Evolutionary conservation across 495 filamentous ascomycete genomes (phyloP).

Genomic region (Cercophora samala): DNA sequence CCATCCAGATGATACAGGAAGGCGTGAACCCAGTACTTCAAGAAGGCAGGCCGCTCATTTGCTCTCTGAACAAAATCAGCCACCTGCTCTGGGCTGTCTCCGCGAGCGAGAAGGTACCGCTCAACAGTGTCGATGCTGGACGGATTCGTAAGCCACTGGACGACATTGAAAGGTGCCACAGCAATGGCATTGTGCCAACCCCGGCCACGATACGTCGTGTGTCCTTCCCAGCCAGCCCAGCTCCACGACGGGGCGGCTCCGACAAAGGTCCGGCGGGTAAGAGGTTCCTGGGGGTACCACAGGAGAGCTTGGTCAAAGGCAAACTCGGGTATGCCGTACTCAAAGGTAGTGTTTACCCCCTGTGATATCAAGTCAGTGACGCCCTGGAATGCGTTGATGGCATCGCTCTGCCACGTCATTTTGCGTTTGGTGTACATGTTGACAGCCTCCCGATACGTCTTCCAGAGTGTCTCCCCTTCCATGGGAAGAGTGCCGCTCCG

Average conservation of each 20-base stretch:
- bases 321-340: slow-evolving; percentile 23
- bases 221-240: slow-evolving; percentile 22
- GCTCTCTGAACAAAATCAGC: background rate
- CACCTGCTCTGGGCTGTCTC: slow-evolving; percentile 6
- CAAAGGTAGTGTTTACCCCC: slow-evolving; percentile 17
- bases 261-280: slow-evolving; percentile 6
- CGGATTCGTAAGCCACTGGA: slow-evolving; percentile 10
- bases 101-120: background rate
- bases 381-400: slow-evolving; percentile 18
- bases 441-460: slow-evolving; percentile 17
- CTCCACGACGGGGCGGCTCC: slow-evolving; percentile 14
- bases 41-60: background rate
- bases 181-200: slow-evolving; percentile 18
- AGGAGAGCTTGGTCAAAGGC: slow-evolving; percentile 19
- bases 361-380: slow-evolving; percentile 14
- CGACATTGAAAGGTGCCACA: slow-evolving; percentile 8
- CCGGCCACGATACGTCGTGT: slow-evolving; percentile 20
- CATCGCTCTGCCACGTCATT: slow-evolving; percentile 20
- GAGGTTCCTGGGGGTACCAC: slow-evolving; percentile 18
- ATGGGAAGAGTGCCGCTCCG: slow-evolving; percentile 7
- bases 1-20: background rate
- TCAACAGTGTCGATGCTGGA: background rate
- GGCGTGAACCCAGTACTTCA: background rate
- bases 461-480: slow-evolving; percentile 18
- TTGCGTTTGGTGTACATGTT: slow-evolving; percentile 18